Base-by-base conservation (phyloP, 371 early-diverging fungal genomes). In the Mucor sp. region DNA sequence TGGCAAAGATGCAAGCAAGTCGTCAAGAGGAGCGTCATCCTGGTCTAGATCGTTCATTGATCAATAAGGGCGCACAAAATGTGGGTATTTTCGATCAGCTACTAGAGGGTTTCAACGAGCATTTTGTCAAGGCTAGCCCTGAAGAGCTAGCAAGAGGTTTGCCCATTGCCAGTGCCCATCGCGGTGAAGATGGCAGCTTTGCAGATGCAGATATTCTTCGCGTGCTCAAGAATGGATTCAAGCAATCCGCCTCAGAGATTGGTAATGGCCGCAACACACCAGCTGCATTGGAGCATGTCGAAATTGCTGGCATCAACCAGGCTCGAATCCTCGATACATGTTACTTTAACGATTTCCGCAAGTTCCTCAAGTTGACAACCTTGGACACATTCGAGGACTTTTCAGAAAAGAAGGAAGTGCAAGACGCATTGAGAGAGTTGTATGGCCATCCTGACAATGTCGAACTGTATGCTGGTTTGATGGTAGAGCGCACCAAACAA, bases 321-420 rank as follows among this genome's bases (percentile, higher is more conserved):
- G 77, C 73, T 8, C 77, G 86, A 14, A 28, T 39, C 28, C 57
- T 79, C 15, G 69, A 78, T 23, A 60, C 63, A 12, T 82, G 84
- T 48, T 74, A 75, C 23, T 78, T 85, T 23, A 86, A 86, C 35
- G 86, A 86, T 27, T 79, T 86, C 44, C 72, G 86, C 60, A 56
- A 66, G 12, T 73, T 76, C 30, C 65, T 85, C 19, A 70, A 82
- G 33, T 60, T 86, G 68, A 70, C 66, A 28, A 64, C 78, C 3
- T 65, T 87, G 50, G 58, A 67, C 21, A 66, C 74, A 1, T 84
- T 79, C 65, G 73, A 74, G 21, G 82, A 82, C 44, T 81, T 80
- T 41, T 76, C 73, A n/a, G 74, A 83, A 12, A 76, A 78, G 17
- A 60, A 63, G 21, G 67, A 65, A 5, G 72, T 86, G 5, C 80